Conservation (phyloP, 306 rosid species). For the Alnus rubra region DNA sequence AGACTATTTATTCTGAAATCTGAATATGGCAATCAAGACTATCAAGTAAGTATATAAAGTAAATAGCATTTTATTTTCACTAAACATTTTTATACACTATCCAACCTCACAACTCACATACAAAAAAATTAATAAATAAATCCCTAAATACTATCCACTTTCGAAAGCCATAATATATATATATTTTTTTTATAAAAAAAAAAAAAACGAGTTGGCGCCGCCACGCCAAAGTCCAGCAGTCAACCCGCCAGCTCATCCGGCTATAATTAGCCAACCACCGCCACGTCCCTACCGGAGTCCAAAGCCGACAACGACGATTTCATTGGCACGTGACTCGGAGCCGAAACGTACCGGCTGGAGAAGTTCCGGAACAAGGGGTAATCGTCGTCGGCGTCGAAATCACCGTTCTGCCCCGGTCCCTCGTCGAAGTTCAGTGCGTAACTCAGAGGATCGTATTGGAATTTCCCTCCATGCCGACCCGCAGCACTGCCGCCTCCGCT, state of each 20-base stretch:
- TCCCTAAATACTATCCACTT: not conserved
- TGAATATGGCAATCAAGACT: too few species aligned
- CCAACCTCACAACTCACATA: too few species aligned
- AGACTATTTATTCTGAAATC: too few species aligned
- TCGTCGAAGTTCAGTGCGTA: slow-evolving; percentile 91
- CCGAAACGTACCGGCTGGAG: slow-evolving; percentile 73
- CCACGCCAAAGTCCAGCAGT: slow-evolving; percentile 27
- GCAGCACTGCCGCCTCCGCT: slow-evolving; percentile 17
- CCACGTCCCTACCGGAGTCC: slow-evolving; percentile 25
- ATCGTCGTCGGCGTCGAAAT: slow-evolving; percentile 36
- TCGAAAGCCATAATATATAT: not conserved
- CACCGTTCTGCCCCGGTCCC: slow-evolving; percentile 49
- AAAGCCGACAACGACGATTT: slow-evolving; percentile 17
- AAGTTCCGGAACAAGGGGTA: slow-evolving; percentile 48
- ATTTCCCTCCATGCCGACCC: slow-evolving; percentile 45
- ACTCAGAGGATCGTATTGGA: slow-evolving; percentile 83
- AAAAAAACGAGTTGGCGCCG: slow-evolving; percentile 26
- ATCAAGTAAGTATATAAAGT: too few species aligned
- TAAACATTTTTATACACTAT: too few species aligned
- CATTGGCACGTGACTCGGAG: slow-evolving; percentile 20
- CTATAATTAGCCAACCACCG: slow-evolving; percentile 32
- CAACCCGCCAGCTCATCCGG: slow-evolving; percentile 44
- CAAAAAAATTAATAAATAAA: not conserved
- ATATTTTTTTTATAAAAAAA: not conserved
- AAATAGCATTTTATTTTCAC: too few species aligned